Conservation (phyloP, 805 yeast species). For the Saccharomyces mikatae region DNA sequence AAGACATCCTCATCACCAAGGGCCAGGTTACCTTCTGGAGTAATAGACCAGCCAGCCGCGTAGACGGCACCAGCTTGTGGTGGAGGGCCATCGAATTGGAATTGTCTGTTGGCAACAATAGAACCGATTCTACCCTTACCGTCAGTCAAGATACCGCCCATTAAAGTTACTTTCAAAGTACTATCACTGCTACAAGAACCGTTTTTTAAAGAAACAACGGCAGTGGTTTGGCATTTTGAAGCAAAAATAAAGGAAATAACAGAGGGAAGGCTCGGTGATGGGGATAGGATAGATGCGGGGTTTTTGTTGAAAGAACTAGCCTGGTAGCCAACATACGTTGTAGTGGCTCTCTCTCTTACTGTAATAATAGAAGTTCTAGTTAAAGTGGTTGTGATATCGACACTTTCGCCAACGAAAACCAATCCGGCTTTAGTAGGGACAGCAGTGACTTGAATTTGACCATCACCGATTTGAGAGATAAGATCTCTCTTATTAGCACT, state of each 20-base stretch:
- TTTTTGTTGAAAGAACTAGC: conserved; percentile 13
- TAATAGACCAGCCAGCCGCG: conserved; percentile 57
- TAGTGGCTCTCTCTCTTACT: conserved; percentile 9
- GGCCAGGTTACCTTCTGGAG: conserved; percentile 49
- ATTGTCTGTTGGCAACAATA: conserved; percentile 66
- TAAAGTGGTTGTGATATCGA: conserved; percentile 26
- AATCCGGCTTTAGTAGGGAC: conserved; percentile 13
- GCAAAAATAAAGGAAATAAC: conserved; percentile 15
- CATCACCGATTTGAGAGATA: conserved; percentile 38
- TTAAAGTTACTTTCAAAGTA: conserved; percentile 45
- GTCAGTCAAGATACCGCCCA: conserved; percentile 45
- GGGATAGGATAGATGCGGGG: conserved; percentile 22
- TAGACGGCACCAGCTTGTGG: conserved; percentile 64
- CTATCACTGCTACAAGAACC: conserved; percentile 26
- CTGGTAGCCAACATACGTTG: conserved; percentile 4
- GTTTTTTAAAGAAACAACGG: conserved; percentile 14
- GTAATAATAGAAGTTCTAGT: conserved; percentile 4
- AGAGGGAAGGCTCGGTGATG: conserved; percentile 14
- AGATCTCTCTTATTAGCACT: conserved; percentile 33
- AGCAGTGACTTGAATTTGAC: conserved; percentile 39
- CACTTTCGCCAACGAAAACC: conserved; percentile 34
- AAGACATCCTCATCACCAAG: conserved; percentile 49
- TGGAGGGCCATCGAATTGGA: conserved; percentile 73
- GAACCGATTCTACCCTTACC: conserved; percentile 57
- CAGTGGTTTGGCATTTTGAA: conserved; percentile 23